These are phyloP conservation scores for Termitomyces sp. DNA, from an alignment of 768 basidiomycete genomes.

Conservation along the genomic window DNA sequence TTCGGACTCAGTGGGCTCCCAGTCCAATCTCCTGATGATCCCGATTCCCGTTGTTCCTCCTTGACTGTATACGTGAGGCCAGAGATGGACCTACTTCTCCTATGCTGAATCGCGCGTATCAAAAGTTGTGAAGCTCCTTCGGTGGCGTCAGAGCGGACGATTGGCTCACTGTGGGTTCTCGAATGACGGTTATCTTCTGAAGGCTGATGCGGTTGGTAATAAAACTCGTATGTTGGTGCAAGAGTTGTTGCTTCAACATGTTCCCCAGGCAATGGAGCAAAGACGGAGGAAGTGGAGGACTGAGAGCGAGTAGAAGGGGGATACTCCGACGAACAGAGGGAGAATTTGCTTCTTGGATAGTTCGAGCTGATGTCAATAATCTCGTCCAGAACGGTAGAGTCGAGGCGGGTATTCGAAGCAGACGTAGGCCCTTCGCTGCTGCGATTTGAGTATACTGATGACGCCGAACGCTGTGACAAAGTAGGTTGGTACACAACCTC, in stretches of 20 bases:
- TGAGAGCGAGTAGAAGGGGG: slow-evolving; percentile 12
- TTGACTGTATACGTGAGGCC: slow-evolving; percentile 13
- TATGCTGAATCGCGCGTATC: slow-evolving; percentile 14
- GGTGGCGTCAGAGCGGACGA: slow-evolving; percentile 9
- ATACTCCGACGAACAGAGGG: slow-evolving; percentile 25
- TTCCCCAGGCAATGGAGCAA: neutral
- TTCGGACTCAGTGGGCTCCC: slow-evolving; percentile 2
- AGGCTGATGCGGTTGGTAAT: slow-evolving; percentile 9
- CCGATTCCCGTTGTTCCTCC: slow-evolving; percentile 4
- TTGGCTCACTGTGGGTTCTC: slow-evolving; percentile 13
- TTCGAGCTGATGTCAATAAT: slow-evolving; percentile 21
- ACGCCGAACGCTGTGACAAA: slow-evolving; percentile 1
- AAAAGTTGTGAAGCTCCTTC: slow-evolving; percentile 2
- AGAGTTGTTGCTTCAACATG: neutral
- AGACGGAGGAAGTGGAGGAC: slow-evolving; percentile 4
- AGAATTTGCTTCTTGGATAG: slow-evolving; percentile 25
- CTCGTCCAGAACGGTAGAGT: neutral
- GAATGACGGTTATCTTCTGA: slow-evolving; percentile 11
- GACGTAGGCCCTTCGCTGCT: neutral
- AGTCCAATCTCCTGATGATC: slow-evolving; percentile 7
- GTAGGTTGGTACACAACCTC: slow-evolving; percentile 2
- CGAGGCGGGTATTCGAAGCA: neutral
- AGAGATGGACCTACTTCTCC: slow-evolving; percentile 19
- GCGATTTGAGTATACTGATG: slow-evolving; percentile 4
- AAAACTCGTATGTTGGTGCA: slow-evolving; percentile 14